Base-by-base conservation (phyloP, 2,329 filamentous ascomycete genomes). In the Teratosphaeria pseudoeucalypti region DNA sequence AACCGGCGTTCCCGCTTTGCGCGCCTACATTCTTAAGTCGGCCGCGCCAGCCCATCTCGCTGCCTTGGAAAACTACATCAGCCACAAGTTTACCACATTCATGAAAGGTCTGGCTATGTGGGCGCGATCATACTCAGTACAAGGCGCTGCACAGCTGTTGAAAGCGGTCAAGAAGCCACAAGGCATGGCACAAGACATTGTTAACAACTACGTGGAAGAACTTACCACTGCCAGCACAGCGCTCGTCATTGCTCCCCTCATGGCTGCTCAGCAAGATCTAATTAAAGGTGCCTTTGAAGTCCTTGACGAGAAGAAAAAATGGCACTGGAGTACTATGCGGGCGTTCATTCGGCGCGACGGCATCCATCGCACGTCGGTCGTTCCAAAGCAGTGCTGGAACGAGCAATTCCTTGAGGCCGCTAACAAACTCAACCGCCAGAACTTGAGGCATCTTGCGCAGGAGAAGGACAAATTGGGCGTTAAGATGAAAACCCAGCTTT, bases 301-400 rank as follows among this genome's bases (percentile, higher is more conserved):
- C 29, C 29, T 32, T 32, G 29, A 32, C 7, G 29, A 32, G 29
- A 32, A 32, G 29, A 2, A 7, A 32, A 32, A 32, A 32, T 32
- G 29, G 29, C 29, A 32, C 4, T 32, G 29, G 29, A 32, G 29
- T 32, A 32, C 29, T 32, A 32, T 32, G 29, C 29, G 29, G 7
- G 29, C 29, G 7, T 32, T 32, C 29, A 32, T 32, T 32, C 29
- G 29, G 29, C 29, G 29, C 29, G 29, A 64, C 12, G 66, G 66
- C 27, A 65, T 58, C 2, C 63, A 67, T 37, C 12, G 34, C 0
- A 64, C 64, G 3, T 27, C 27, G 10, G 16, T 59, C 12, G 47
- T 52, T 14, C 57, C 60, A 2, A 34, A 59, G n/a, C 43, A 63
- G 29, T 58, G 57, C 29, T 67, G 66, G 66, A 67, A 67, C 32